These are phyloP conservation scores for Nadsonia commutata DNA, from an alignment of 1,139 yeast genomes.

Conservation along the genomic window DNA sequence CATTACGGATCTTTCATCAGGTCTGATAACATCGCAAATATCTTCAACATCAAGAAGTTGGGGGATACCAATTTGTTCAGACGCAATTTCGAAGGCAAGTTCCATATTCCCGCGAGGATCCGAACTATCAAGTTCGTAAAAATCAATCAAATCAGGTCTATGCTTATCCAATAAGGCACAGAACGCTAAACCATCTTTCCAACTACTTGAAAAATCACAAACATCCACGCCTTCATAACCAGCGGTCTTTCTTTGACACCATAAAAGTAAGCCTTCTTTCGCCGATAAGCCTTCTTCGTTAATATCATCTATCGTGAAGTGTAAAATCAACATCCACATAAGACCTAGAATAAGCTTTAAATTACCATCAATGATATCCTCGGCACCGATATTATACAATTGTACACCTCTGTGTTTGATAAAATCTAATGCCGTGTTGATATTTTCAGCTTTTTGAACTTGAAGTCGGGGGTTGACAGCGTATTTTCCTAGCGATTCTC, in stretches of 20 bases:
- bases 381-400: constrained; percentile 49
- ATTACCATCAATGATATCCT: constrained; percentile 51
- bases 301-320: constrained; percentile 35
- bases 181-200: constrained; percentile 36
- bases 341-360: constrained; percentile 49
- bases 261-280: constrained; percentile 29
- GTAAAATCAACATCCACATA: constrained; percentile 46
- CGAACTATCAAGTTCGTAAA: constrained; percentile 20
- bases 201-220: constrained; percentile 28
- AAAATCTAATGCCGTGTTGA: constrained; percentile 41
- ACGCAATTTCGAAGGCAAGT: constrained; percentile 27
- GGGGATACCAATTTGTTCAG: constrained; percentile 36
- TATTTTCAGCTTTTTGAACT: constrained; percentile 50
- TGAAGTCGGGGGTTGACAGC: constrained; percentile 34
- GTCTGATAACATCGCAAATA: constrained; percentile 32
- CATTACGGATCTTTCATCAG: constrained; percentile 54
- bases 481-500: constrained; percentile 25
- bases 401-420: constrained; percentile 39
- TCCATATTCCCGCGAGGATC: constrained; percentile 23
- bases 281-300: constrained; percentile 29
- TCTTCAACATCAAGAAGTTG: constrained; percentile 48
- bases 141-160: constrained; percentile 31
- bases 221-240: constrained; percentile 27
- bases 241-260: constrained; percentile 32
- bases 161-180: constrained; percentile 32